phyloP scores from a whole-genome alignment of 495 filamentous ascomycete species.

The Aspergillus diversus region DNA sequence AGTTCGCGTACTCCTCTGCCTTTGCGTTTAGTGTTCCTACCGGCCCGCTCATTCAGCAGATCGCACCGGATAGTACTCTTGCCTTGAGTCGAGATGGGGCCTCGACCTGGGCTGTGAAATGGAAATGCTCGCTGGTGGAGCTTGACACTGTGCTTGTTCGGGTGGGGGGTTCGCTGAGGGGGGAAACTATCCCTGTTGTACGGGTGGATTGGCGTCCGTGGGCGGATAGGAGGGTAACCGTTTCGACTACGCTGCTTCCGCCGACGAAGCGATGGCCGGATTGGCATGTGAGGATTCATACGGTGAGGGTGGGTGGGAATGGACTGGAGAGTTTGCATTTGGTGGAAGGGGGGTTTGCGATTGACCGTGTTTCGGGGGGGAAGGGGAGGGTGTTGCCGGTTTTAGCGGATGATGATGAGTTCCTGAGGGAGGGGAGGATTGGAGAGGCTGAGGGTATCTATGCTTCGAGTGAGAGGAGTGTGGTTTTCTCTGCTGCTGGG shows the following conservation, averaged over 20 bases:
- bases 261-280: constrained; percentile 12
- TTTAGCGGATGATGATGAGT: background rate
- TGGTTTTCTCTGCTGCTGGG: constrained; percentile 4
- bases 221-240: constrained; percentile 9
- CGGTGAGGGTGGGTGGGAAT: background rate
- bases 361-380: constrained; percentile 2
- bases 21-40: constrained; percentile 15
- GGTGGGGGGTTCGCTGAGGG: background rate
- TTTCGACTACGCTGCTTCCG: constrained; percentile 5
- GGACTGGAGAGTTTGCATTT: background rate
- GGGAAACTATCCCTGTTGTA: background rate
- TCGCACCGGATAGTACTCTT: constrained; percentile 12
- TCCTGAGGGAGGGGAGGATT: background rate
- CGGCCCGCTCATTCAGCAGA: constrained; percentile 8
- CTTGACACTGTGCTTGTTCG: background rate
- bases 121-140: constrained; percentile 6
- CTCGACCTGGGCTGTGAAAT: constrained; percentile 15
- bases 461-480: background rate
- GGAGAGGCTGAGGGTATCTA: background rate
- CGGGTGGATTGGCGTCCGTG: constrained; percentile 8
- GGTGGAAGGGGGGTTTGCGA: constrained; percentile 16
- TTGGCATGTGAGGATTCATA: constrained; percentile 12
- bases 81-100: constrained; percentile 9
- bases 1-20: constrained; percentile 14
- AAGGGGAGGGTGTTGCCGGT: background rate